Evolutionary conservation across 2,329 filamentous ascomycete species (phyloP).

Genomic region (Monosporascus sp.): DNA sequence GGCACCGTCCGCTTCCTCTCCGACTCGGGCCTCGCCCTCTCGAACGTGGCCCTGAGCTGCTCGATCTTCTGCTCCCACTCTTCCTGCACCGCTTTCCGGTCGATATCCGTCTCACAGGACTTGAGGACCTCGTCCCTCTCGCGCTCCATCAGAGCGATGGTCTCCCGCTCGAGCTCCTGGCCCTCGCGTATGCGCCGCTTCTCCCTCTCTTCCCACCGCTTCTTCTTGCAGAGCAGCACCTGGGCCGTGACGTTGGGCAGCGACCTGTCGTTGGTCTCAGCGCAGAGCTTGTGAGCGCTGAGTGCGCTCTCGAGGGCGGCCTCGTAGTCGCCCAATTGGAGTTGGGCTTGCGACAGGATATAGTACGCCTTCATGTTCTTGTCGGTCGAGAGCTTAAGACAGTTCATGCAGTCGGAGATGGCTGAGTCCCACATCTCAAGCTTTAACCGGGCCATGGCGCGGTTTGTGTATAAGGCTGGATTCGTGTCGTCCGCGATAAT

Average conservation of each 20-base stretch:
- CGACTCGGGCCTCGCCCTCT: conserved; percentile 39
- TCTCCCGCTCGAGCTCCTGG: conserved; percentile 54
- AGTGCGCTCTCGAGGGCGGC: conserved; percentile 68
- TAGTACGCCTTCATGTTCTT: conserved; percentile 75
- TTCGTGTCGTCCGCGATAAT: conserved; percentile 76
- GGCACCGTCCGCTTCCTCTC: conserved; percentile 58
- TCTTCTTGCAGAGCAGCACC: conserved; percentile 78
- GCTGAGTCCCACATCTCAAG: conserved; percentile 69
- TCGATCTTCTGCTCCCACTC: conserved; percentile 45
- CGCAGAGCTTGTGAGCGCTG: conserved; percentile 67
- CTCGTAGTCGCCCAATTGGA: conserved; percentile 67
- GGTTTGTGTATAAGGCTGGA: conserved; percentile 80
- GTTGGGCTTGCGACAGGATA: conserved; percentile 77
- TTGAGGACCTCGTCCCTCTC: conserved; percentile 39
- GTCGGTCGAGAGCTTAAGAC: conserved; percentile 60
- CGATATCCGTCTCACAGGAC: conserved; percentile 26
- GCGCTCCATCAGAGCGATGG: conserved; percentile 46
- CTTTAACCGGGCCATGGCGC: conserved; percentile 76
- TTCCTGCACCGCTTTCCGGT: conserved; percentile 40
- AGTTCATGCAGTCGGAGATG: conserved; percentile 71
- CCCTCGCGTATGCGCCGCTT: conserved; percentile 51
- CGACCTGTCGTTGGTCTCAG: conserved; percentile 58
- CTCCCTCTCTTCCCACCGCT: conserved; percentile 77
- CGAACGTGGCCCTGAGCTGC: conserved; percentile 45
- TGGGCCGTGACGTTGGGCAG: conserved; percentile 66